A percentile compares a stretch with the other conserved stretches of the same genome.
Conservation (phyloP, 179 eudicot species). For the Silene vulgaris region DNA sequence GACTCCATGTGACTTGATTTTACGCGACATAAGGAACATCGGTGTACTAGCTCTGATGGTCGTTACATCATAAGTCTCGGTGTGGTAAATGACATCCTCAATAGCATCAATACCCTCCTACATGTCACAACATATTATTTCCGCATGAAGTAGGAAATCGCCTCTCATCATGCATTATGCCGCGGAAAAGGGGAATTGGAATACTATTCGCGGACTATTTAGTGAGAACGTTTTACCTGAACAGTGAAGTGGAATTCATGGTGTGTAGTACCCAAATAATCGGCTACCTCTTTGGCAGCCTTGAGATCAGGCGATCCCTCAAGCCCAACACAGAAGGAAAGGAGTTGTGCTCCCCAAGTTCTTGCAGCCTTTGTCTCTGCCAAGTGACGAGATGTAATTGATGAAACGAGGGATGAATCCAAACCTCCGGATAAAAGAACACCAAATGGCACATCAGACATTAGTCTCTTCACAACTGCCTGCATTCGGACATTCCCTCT, state of each 20-base stretch:
- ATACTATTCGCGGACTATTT: neutral
- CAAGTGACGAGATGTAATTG: conserved; percentile 67
- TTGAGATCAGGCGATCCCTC: conserved; percentile 90
- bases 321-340: conserved; percentile 82
- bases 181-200: no score
- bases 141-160: neutral
- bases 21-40: conserved; percentile 91
- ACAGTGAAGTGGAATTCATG: conserved; percentile 84
- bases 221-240: conserved; percentile 44
- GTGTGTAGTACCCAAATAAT: conserved; percentile 72
- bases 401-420: conserved; percentile 81
- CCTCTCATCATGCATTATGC: no score
- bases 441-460: conserved; percentile 94
- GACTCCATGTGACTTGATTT: conserved; percentile 86
- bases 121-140: neutral
- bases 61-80: conserved; percentile 85
- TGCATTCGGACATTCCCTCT: conserved; percentile 16
- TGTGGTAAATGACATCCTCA: conserved; percentile 86
- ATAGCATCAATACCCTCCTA: conserved; percentile 94
- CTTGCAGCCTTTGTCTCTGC: conserved; percentile 60
- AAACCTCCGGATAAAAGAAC: conserved; percentile 85
- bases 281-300: conserved; percentile 89
- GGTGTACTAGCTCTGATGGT: conserved; percentile 92
- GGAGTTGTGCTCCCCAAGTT: conserved; percentile 79
- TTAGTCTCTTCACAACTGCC: conserved; percentile 80